A percentile compares a stretch with the other conserved stretches of the same genome.
Evolutionary conservation across 2,329 filamentous ascomycete genomes (phyloP).

Genomic region (Phaeosphaeriaceae sp.): DNA sequence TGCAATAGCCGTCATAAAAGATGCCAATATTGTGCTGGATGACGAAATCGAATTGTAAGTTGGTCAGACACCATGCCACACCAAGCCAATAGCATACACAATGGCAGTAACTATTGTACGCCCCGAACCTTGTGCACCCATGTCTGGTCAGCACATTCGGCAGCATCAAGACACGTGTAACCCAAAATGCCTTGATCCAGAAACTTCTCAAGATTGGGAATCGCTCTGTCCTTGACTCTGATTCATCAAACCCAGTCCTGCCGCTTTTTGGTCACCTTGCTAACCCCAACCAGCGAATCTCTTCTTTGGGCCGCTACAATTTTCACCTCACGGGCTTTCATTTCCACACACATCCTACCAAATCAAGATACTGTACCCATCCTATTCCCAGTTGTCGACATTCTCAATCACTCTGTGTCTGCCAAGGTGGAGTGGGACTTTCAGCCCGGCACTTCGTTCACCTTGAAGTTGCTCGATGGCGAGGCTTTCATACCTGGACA

Average conservation of each 20-base stretch:
- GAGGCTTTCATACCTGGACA: constrained; percentile 44
- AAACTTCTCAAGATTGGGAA: too few relatives aligned
- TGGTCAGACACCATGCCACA: constrained; percentile 1
- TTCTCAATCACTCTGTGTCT: constrained; percentile 55
- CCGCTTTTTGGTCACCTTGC: constrained; percentile 6
- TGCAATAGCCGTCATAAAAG: constrained; percentile 26
- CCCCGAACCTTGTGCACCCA: not conserved
- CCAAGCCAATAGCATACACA: constrained; percentile 2
- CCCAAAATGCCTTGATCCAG: not conserved
- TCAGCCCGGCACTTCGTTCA: constrained; percentile 41
- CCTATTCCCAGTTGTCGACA: constrained; percentile 59
- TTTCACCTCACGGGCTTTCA: constrained; percentile 59
- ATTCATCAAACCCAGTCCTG: not conserved
- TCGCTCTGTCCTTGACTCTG: too few relatives aligned
- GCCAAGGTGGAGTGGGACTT: constrained; percentile 57
- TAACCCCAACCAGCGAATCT: constrained; percentile 49
- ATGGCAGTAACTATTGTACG: not conserved
- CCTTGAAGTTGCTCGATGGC: constrained; percentile 47
- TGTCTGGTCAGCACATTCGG: not conserved
- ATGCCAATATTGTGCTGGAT: constrained; percentile 20
- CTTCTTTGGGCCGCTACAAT: constrained; percentile 60
- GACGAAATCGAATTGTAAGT: constrained; percentile 35
- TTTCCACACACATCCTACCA: constrained; percentile 48
- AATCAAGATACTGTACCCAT: constrained; percentile 43
- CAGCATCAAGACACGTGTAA: not conserved